Conservation (phyloP, 2,329 filamentous ascomycete species). For the Sporothrix protearum region DNA sequence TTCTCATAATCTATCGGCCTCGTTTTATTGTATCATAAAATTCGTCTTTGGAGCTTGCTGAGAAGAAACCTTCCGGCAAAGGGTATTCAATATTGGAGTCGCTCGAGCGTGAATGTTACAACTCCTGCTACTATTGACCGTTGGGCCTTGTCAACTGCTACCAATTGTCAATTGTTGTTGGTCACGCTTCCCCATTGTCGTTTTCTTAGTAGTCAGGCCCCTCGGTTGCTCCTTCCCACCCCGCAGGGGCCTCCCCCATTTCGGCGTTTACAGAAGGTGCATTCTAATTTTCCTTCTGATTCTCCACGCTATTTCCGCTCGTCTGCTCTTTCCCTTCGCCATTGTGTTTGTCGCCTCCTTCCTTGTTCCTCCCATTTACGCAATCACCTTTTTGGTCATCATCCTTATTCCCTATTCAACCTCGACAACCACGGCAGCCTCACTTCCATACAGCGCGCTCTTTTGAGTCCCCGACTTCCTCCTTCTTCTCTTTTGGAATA, state of each 20-base stretch:
- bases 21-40: not conserved
- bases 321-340: not conserved
- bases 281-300: slow-evolving; percentile 21
- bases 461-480: not conserved
- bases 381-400: slow-evolving; percentile 8
- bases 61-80: not conserved
- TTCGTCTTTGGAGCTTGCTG: not conserved
- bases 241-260: not conserved
- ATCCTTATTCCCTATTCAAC: slow-evolving; percentile 15
- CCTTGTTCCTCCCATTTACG: slow-evolving; percentile 6
- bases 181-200: slow-evolving; percentile 15
- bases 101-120: not conserved
- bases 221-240: slow-evolving; percentile 15
- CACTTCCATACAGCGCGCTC: not conserved
- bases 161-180: not conserved
- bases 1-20: not conserved
- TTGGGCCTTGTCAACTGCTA: not conserved
- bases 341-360: slow-evolving; percentile 1
- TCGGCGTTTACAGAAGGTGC: not conserved
- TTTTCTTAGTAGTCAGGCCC: slow-evolving; percentile 12
- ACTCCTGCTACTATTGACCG: not conserved
- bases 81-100: slow-evolving; percentile 11
- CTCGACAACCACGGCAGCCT: not conserved
- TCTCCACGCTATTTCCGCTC: slow-evolving; percentile 9
- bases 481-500: slow-evolving; percentile 14